Evolutionary conservation across 2,329 filamentous ascomycete genomes (phyloP).

Genomic region (Colletotrichum melonis): DNA sequence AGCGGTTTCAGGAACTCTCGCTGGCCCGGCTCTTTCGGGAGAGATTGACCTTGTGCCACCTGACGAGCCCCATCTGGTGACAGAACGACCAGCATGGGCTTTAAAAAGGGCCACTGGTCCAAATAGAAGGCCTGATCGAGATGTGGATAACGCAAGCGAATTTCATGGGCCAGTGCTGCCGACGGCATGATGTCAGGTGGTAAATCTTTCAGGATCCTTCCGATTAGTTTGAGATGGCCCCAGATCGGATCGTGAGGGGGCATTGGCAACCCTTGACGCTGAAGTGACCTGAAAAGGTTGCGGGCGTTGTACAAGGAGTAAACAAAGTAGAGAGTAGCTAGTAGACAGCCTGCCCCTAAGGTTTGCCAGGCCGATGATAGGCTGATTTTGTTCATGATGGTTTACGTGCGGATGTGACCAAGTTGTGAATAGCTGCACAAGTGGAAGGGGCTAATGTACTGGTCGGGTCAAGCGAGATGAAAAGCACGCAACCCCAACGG

Average conservation of each 20-base stretch:
- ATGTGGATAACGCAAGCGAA: not conserved
- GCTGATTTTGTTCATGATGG: not conserved
- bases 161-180: conserved; percentile 4
- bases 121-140: conserved; percentile 18
- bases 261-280: conserved; percentile 13
- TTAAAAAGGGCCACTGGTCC: conserved; percentile 21
- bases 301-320: conserved; percentile 15
- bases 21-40: conserved; percentile 6
- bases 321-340: not conserved
- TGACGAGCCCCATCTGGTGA: not conserved
- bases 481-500: not conserved
- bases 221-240: conserved; percentile 20
- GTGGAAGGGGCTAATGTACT: too few species aligned
- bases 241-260: conserved; percentile 17
- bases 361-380: not conserved
- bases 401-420: not conserved
- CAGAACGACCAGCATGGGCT: conserved; percentile 19
- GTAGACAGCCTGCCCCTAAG: not conserved
- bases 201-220: conserved; percentile 3
- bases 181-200: conserved; percentile 12
- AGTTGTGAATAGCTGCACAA: not conserved
- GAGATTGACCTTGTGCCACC: not conserved
- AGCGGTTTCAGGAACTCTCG: conserved; percentile 13
- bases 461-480: too few species aligned
- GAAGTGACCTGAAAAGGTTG: conserved; percentile 12